These are phyloP conservation scores for Trichoderma pleuroti DNA, from an alignment of 2,329 filamentous ascomycete genomes.

Conservation along the genomic window DNA sequence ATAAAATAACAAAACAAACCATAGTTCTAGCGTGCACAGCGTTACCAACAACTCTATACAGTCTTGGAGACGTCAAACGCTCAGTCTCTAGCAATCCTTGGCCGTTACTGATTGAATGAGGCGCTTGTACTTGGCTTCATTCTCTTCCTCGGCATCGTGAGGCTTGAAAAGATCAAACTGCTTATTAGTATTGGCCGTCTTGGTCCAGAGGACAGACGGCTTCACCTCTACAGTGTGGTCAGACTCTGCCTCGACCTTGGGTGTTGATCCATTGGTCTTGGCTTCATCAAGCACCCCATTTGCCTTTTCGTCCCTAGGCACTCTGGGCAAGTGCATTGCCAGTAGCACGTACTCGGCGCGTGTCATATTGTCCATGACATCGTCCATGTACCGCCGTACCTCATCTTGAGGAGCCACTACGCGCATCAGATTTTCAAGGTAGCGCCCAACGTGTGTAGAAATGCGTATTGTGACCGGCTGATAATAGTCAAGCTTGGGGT, in stretches of 20 bases:
- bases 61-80: not conserved
- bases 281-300: conserved; percentile 29
- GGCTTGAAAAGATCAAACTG: conserved; percentile 25
- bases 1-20: conserved; percentile 8
- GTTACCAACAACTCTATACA: conserved; percentile 7
- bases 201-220: conserved; percentile 37
- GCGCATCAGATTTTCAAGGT: conserved; percentile 58
- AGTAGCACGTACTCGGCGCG: conserved; percentile 64
- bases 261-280: conserved; percentile 31
- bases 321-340: conserved; percentile 61
- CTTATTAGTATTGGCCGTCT: conserved; percentile 19
- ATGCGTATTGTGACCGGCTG: conserved; percentile 68
- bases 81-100: conserved; percentile 30
- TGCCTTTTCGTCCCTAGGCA: conserved; percentile 29
- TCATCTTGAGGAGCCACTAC: conserved; percentile 62
- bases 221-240: conserved; percentile 26
- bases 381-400: conserved; percentile 64
- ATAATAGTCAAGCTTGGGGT: conserved; percentile 66
- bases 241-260: conserved; percentile 29
- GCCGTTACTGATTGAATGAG: conserved; percentile 37
- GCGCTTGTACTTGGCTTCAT: conserved; percentile 35
- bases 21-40: conserved; percentile 14
- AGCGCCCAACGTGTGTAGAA: conserved; percentile 49
- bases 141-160: conserved; percentile 36
- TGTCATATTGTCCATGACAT: conserved; percentile 66